phyloP scores from a whole-genome alignment of 495 filamentous ascomycete species.

The Aspergillus avenaceus region DNA sequence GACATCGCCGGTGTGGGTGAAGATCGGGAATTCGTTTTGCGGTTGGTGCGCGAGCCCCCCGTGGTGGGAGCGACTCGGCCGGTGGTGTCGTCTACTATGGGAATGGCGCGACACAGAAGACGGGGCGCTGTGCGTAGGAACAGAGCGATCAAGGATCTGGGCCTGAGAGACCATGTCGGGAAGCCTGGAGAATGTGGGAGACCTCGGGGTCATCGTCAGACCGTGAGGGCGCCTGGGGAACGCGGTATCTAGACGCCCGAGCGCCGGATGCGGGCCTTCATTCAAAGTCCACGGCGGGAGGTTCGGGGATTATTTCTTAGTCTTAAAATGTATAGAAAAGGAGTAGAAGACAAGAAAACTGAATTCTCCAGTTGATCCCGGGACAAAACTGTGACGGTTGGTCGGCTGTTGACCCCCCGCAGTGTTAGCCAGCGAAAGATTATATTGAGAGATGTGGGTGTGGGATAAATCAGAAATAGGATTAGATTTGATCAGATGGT shows the following conservation, averaged over 20 bases:
- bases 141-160: constrained; percentile 53
- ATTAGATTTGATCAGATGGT: constrained; percentile 1
- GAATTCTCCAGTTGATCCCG: background rate
- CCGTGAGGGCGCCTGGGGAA: background rate
- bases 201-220: constrained; percentile 18
- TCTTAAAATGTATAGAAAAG: too few relatives aligned
- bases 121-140: constrained; percentile 46
- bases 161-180: constrained; percentile 68
- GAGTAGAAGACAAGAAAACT: background rate
- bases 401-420: background rate
- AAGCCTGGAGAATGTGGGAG: constrained; percentile 3
- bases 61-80: constrained; percentile 75
- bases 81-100: constrained; percentile 53
- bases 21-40: constrained; percentile 89
- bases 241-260: constrained; percentile 17
- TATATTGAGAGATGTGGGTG: background rate
- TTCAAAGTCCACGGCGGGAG: constrained; percentile 8
- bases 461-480: background rate
- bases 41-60: constrained; percentile 66
- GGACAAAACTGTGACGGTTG: background rate
- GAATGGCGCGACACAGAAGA: constrained; percentile 61
- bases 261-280: constrained; percentile 12
- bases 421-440: background rate
- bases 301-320: background rate
- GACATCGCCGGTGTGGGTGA: constrained; percentile 84